Evolutionary conservation across 208 protist genomes (phyloP).

Genomic region (Spongospora subterranea): DNA sequence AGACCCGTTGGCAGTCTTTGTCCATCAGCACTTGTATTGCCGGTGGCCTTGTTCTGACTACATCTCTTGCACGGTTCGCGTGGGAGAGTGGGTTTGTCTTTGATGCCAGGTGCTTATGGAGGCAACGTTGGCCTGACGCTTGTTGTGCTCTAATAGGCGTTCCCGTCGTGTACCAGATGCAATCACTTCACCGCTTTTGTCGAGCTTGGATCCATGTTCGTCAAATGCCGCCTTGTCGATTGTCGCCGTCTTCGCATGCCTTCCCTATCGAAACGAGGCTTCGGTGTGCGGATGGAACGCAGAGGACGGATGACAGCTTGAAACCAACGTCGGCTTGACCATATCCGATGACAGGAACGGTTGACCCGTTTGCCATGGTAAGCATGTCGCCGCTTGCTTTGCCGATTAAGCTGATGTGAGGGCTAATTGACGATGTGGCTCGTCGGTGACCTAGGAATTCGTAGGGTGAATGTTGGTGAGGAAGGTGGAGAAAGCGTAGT

Average conservation of each 20-base stretch:
- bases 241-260: not conserved
- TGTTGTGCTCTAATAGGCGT: not conserved
- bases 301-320: not conserved
- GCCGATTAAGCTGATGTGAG: not conserved
- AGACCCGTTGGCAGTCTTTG: not conserved
- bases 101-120: not conserved
- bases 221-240: not conserved
- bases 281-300: not conserved
- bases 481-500: not conserved
- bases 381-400: not conserved
- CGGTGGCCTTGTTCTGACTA: not conserved
- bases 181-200: not conserved
- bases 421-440: not conserved
- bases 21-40: not conserved
- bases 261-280: not conserved
- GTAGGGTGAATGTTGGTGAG: not conserved
- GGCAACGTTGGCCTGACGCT: not conserved
- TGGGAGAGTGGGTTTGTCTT: not conserved
- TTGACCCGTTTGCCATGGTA: not conserved
- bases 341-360: not conserved
- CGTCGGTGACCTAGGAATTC: not conserved
- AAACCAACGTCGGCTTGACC: not conserved
- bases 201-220: not conserved
- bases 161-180: not conserved
- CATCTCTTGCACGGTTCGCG: not conserved